A percentile compares a stretch with the other conserved stretches of the same genome.
phyloP scores from a whole-genome alignment of 768 basidiomycete species.

The Lentinula aciculospora region DNA sequence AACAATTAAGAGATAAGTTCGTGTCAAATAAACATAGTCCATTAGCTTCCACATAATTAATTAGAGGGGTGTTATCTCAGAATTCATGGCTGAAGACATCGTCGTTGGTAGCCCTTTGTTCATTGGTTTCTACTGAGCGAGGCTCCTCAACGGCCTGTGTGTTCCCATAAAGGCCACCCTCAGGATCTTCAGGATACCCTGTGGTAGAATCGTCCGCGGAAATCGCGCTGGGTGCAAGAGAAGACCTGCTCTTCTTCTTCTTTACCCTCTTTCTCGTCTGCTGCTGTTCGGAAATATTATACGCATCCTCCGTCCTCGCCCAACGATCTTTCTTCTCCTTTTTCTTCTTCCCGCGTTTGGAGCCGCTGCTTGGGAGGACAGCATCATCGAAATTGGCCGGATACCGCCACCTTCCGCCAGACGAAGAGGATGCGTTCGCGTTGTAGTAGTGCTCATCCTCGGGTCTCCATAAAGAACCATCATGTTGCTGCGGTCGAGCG shows the following conservation, averaged over 20 bases:
- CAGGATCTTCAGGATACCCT: constrained; percentile 69
- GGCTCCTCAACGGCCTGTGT: constrained; percentile 5
- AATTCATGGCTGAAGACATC: constrained; percentile 67
- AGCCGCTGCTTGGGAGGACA: constrained; percentile 30
- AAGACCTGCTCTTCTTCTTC: constrained; percentile 55
- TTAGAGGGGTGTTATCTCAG: constrained; percentile 26
- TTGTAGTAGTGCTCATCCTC: constrained; percentile 76
- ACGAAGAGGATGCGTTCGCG: constrained; percentile 24
- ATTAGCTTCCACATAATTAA: neutral
- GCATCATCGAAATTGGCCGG: constrained; percentile 79
- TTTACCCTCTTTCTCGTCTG: constrained; percentile 48
- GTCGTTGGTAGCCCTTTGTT: constrained; percentile 28
- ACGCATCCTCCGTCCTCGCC: constrained; percentile 84
- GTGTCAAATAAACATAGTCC: neutral
- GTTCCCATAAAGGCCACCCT: constrained; percentile 61
- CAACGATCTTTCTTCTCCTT: constrained; percentile 84
- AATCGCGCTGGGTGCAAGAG: constrained; percentile 29
- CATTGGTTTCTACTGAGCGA: neutral
- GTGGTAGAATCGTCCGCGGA: constrained; percentile 31
- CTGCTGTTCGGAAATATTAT: constrained; percentile 45
- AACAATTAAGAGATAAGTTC: constrained; percentile 57
- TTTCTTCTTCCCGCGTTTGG: constrained; percentile 49
- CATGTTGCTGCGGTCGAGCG: constrained; percentile 27
- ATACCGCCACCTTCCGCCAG: constrained; percentile 74
- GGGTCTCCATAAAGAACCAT: constrained; percentile 64